Evolutionary conservation across 495 filamentous ascomycete genomes (phyloP).

Genomic region (Peziza echinospora): DNA sequence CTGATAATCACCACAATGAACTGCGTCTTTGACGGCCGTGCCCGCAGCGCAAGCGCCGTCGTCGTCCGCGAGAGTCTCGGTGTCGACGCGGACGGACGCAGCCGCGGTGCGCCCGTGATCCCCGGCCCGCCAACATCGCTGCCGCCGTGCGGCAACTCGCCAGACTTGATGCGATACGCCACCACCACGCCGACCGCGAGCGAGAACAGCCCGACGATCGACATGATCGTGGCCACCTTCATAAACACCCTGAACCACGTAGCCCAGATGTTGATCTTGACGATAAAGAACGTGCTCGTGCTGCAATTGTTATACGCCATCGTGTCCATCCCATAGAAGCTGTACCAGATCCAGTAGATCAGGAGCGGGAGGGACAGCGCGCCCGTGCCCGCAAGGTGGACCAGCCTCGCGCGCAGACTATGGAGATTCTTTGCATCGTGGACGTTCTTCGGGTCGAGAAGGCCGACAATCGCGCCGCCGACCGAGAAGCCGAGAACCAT

Average conservation of each 20-base stretch:
- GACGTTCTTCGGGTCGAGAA: constrained; percentile 1
- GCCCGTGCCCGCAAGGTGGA: background rate
- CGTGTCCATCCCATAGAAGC: constrained; percentile 9
- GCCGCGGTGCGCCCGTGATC: too few relatives aligned
- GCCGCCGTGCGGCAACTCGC: background rate
- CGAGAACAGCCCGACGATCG: background rate
- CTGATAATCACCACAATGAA: constrained; percentile 1
- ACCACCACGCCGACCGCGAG: background rate
- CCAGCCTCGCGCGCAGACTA: background rate
- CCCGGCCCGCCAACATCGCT: too few relatives aligned
- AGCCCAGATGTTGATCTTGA: constrained; percentile 4
- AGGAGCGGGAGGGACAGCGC: background rate
- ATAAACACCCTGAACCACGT: constrained; percentile 9
- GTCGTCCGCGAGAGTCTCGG: background rate
- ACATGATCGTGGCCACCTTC: background rate
- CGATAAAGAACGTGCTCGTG: constrained; percentile 7
- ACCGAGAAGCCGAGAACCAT: constrained; percentile 14
- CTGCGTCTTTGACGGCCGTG: background rate
- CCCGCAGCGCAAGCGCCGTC: background rate
- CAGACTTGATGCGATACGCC: background rate
- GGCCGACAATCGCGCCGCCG: constrained; percentile 5
- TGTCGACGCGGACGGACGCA: too few relatives aligned
- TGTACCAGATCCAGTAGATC: constrained; percentile 12
- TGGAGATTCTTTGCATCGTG: constrained; percentile 1
- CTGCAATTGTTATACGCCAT: constrained; percentile 6